These are phyloP conservation scores for Leccinum variicolor DNA, from an alignment of 768 basidiomycete genomes.

Conservation along the genomic window DNA sequence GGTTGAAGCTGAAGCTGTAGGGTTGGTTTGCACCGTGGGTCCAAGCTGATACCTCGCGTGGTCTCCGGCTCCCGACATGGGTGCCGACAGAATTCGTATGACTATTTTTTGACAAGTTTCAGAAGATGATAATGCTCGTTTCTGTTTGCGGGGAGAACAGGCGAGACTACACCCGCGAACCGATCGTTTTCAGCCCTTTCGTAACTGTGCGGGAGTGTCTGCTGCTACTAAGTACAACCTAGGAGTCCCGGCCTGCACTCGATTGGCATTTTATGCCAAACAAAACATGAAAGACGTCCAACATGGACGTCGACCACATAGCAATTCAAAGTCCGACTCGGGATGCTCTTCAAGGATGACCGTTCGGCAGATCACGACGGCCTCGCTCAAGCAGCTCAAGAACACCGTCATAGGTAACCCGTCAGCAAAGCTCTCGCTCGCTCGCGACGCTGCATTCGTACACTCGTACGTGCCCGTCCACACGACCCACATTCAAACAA, in stretches of 20 bases:
- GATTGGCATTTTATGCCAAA: too few species aligned
- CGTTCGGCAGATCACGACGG: conserved; percentile 27
- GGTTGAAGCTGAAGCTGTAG: neutral
- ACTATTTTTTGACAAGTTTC: too few species aligned
- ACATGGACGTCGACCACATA: too few species aligned
- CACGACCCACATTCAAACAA: neutral
- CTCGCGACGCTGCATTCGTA: conserved; percentile 54
- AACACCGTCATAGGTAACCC: conserved; percentile 81
- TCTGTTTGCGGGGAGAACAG: too few species aligned
- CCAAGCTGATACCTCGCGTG: neutral
- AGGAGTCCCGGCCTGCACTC: too few species aligned
- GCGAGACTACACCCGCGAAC: too few species aligned
- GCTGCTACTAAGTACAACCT: too few species aligned
- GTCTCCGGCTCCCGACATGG: conserved; percentile 10
- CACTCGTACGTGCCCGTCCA: conserved; percentile 40
- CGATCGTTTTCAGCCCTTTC: too few species aligned
- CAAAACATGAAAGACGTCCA: too few species aligned
- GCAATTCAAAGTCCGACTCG: too few species aligned
- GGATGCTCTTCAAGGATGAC: conserved; percentile 18
- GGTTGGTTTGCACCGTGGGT: neutral
- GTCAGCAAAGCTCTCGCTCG: conserved; percentile 59
- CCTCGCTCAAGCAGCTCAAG: conserved; percentile 60
- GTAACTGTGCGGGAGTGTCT: too few species aligned
- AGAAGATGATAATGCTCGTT: too few species aligned
- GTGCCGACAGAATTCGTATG: neutral